These are phyloP conservation scores for Zymoseptoria ardabiliae DNA, from an alignment of 2,329 filamentous ascomycete genomes.

Conservation along the genomic window DNA sequence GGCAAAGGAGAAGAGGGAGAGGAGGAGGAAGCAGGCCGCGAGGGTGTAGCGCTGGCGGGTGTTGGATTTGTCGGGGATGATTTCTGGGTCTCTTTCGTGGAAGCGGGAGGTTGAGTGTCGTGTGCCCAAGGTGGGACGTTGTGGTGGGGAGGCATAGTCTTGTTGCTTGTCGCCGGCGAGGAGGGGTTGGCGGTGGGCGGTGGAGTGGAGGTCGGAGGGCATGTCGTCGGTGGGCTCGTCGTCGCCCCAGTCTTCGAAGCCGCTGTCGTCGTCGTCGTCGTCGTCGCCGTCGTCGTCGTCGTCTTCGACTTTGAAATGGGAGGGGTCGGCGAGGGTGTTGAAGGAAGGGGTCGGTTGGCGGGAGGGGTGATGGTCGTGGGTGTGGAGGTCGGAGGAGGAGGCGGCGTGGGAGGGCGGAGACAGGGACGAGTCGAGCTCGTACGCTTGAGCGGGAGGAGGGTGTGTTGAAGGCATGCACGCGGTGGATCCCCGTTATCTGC, in stretches of 20 bases:
- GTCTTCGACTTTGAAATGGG: conserved; percentile 12
- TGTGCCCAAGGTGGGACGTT: conserved; percentile 36
- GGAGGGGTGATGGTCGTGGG: conserved; percentile 25
- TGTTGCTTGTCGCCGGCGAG: conserved; percentile 39
- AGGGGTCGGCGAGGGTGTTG: conserved; percentile 21
- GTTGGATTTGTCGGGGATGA: conserved; percentile 50
- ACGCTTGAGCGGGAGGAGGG: conserved; percentile 3
- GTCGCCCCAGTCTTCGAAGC: conserved; percentile 41
- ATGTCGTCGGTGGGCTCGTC: conserved; percentile 34
- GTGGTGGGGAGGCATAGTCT: conserved; percentile 32
- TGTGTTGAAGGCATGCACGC: conserved; percentile 24
- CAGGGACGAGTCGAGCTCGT: conserved; percentile 10
- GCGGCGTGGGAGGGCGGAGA: conserved; percentile 17
- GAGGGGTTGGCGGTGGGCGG: conserved; percentile 43
- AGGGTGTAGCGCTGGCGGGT: conserved; percentile 80
- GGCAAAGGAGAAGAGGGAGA: conserved; percentile 82
- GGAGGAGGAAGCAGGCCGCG: conserved; percentile 71
- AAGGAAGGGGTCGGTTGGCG: conserved; percentile 26
- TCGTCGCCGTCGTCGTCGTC: conserved; percentile 22
- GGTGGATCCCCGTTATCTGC: conserved; percentile 5
- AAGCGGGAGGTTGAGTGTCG: conserved; percentile 56
- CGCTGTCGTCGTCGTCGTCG: conserved; percentile 28
- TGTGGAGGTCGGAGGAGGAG: conserved; percentile 10
- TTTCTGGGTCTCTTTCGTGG: conserved; percentile 68
- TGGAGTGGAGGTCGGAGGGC: conserved; percentile 42